Evolutionary conservation across 805 yeast genomes (phyloP), one percentile per base, ranked within the genome.

Genomic region (Wickerhamomyces hampshirensis): DNA sequence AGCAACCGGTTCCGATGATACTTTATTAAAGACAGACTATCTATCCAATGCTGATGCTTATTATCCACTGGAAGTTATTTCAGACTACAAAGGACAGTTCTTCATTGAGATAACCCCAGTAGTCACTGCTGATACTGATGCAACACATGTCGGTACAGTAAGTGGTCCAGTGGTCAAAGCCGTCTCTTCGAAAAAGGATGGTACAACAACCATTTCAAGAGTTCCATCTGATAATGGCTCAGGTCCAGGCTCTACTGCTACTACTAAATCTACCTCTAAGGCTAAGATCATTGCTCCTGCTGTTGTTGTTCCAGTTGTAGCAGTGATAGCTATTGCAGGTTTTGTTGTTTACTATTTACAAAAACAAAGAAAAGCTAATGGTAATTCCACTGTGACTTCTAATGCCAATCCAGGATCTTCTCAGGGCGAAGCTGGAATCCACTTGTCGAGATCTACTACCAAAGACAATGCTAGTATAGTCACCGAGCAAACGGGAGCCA

Each of bases 291-390:
- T 66, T 30, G 69, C 60, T 11, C 70, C 71, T 34, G 69, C 70
- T 11, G 70, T 67, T 11, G 59, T 66, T 16, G 66, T 66, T 9
- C 71, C 71, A 31, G 62, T 67, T 6, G 56, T 65, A 10, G 65
- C 53, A 4, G 51, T 59, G 15, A 42, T 49, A 15, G 43, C 50
- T 2, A 47, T 66, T 24, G 54, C 59, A 2, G 42, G 46, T 33
- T 60, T 64, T 18, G 35, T 60, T 35, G 58, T 42, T 52, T 65
- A 55, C 48, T 44, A 62, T 38, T 46, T 47, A 34, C 56, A 49
- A 28, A 21, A 21, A 21, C 11, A 21, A 7, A 21, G 46, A 35
- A 41, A 31, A 14, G 28, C 36, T n/a, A 28, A 23, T 17, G 7
- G 11, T 21, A 21, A 21, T 21, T 7, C 24, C 24, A 21, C 24